phyloP scores from a whole-genome alignment of 495 filamentous ascomycete genomes.

The Bryoglossum gracile region DNA sequence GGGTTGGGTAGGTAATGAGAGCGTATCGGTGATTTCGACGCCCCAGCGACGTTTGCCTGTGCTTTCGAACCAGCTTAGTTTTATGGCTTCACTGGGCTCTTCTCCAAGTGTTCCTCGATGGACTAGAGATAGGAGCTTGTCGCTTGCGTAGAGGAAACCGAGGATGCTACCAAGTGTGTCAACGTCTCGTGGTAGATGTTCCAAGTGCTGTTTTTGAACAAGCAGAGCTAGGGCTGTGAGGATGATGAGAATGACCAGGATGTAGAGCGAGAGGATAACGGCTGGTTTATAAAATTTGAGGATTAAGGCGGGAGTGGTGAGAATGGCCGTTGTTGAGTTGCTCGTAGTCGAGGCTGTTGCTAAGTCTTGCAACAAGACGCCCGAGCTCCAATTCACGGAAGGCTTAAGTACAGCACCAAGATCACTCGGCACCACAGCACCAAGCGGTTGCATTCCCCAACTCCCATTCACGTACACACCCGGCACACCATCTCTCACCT shows the following conservation, averaged over 20 bases:
- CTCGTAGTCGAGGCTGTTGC: background rate
- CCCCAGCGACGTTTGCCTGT: conserved; percentile 11
- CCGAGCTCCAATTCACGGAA: conserved; percentile 20
- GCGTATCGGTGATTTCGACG: conserved; percentile 9
- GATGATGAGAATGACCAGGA: conserved; percentile 30
- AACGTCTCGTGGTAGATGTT: conserved; percentile 12
- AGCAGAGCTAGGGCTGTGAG: conserved; percentile 24
- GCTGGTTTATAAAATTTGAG: conserved; percentile 29
- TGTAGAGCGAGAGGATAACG: conserved; percentile 32
- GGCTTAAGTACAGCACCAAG: no score
- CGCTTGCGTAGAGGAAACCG: conserved; percentile 21
- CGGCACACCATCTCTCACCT: conserved; percentile 13
- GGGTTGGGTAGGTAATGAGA: no score
- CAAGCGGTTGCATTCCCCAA: conserved; percentile 17
- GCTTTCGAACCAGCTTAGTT: conserved; percentile 13
- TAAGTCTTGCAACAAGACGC: conserved; percentile 13
- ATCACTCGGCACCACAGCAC: conserved; percentile 29
- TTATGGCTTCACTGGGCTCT: background rate
- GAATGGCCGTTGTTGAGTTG: background rate
- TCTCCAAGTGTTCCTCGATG: background rate
- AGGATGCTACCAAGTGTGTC: conserved; percentile 22
- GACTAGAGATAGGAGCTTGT: conserved; percentile 10
- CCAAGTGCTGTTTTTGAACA: conserved; percentile 5
- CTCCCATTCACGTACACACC: conserved; percentile 7
- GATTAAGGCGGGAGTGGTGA: conserved; percentile 25